Base-by-base conservation (phyloP, 768 basidiomycete species). In the Boletus sensibilis region DNA sequence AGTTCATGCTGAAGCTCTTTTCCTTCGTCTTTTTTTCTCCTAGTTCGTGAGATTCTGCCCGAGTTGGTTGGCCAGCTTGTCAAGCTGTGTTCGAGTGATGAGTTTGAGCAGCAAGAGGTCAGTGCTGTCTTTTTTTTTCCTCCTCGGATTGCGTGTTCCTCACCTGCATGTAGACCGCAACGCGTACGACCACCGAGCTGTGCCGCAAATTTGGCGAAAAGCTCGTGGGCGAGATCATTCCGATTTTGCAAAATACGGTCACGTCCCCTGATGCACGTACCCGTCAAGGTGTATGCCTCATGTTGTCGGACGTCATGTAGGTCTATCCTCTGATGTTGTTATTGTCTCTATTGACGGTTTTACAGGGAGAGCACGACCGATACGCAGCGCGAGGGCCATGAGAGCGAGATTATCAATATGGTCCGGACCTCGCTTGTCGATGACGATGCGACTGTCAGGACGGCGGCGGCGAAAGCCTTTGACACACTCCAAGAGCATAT, bases 131-230 rank as follows among this genome's bases (percentile, higher is more conserved):
- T 1, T 34, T 16, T 6, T 7, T 1, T 20, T 23, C 7, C 14
- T 38, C n/a, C 1, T 41, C 1, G n/a, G 3, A 35, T 27, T 10
- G 18, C 8, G 16, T 29, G 39, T 20, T 6, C 5, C 34, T 50
- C 20, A 50, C 14, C 14, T 29, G 3, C 0, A 11, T 34, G 12
- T 29, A 63, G 92, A 96, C 90, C 23, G 93, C 93, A n/a, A 82
- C 84, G 16, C 82, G 93, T 38, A 97, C 94, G 2, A 83, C 91
- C 8, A 82, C 84, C 12, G 96, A 99, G 69, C 72, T 98, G 0
- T 97, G 92, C 70, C 88, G 90, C 70, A 98, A 98, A 73, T 95
- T 95, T 63, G 96, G 97, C 16, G 97, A 98, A 71, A 85, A 87
- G 54, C 86, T 96, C 55, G 66, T 98, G 37, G 85, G 82, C 21